Conservation (phyloP, 2,329 filamentous ascomycete genomes). For the Fusarium sp. region DNA sequence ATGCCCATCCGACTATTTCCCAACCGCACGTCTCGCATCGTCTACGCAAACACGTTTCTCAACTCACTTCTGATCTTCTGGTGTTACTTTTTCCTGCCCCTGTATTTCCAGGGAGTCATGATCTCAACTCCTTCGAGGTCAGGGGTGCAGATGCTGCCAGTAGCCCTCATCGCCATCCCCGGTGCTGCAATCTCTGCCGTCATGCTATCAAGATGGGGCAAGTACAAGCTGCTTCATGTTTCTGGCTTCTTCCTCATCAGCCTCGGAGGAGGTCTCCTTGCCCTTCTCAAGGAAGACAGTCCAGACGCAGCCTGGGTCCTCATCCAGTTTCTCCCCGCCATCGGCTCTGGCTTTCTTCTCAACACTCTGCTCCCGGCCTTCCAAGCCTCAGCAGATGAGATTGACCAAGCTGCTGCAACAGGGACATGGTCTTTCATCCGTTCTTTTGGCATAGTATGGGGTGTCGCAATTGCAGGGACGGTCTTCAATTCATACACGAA, state of each 20-base stretch:
- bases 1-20: slow-evolving; percentile 46
- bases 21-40: slow-evolving; percentile 39
- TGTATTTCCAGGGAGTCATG: slow-evolving; percentile 64
- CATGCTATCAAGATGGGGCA: slow-evolving; percentile 52
- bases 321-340: slow-evolving; percentile 57
- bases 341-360: slow-evolving; percentile 61
- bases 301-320: slow-evolving; percentile 56
- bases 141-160: slow-evolving; percentile 54
- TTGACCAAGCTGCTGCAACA: slow-evolving; percentile 55
- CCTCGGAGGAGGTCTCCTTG: slow-evolving; percentile 60
- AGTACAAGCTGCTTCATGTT: slow-evolving; percentile 55
- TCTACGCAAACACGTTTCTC: slow-evolving; percentile 46
- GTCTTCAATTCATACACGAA: slow-evolving; percentile 57
- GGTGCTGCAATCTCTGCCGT: slow-evolving; percentile 47
- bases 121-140: slow-evolving; percentile 51
- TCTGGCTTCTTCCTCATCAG: slow-evolving; percentile 56
- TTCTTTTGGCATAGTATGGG: slow-evolving; percentile 61
- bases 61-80: slow-evolving; percentile 51
- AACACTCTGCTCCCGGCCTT: slow-evolving; percentile 61
- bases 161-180: slow-evolving; percentile 50
- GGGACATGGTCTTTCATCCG: slow-evolving; percentile 61
- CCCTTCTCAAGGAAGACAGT: slow-evolving; percentile 54
- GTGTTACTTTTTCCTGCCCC: slow-evolving; percentile 59
- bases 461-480: slow-evolving; percentile 60
- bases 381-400: slow-evolving; percentile 55